Conservation (phyloP, 2,329 filamentous ascomycete species). For the Septoria petroselini region DNA sequence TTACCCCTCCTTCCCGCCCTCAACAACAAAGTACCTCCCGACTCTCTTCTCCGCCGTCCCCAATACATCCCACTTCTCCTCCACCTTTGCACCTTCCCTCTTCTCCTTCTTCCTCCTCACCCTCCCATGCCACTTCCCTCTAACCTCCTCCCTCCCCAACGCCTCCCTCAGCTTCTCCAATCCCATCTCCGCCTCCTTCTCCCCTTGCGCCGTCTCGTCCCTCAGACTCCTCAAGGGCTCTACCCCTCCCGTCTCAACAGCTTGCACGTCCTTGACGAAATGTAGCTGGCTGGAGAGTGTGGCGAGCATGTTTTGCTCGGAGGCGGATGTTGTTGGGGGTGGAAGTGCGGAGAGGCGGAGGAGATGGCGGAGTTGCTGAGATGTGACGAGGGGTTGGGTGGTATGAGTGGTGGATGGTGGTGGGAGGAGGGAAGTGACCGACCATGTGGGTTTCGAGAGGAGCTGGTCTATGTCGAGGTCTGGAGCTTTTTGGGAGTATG, state of each 20-base stretch:
- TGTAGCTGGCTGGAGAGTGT: slow-evolving; percentile 74
- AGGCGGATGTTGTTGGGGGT: slow-evolving; percentile 57
- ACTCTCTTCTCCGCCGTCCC: slow-evolving; percentile 62
- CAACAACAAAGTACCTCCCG: slow-evolving; percentile 75
- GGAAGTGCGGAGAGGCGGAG: slow-evolving; percentile 87
- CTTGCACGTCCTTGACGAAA: slow-evolving; percentile 84
- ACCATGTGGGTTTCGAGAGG: slow-evolving; percentile 75
- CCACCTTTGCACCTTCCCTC: slow-evolving; percentile 48
- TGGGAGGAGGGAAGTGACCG: slow-evolving; percentile 70
- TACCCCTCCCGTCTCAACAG: slow-evolving; percentile 69
- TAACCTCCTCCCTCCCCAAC: slow-evolving; percentile 58
- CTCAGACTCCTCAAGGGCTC: slow-evolving; percentile 73
- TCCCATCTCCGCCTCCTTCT: slow-evolving; percentile 58
- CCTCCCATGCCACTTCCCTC: slow-evolving; percentile 53
- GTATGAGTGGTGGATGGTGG: slow-evolving; percentile 26
- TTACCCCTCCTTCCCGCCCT: slow-evolving; percentile 51
- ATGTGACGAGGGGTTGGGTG: slow-evolving; percentile 52
- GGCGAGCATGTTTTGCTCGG: slow-evolving; percentile 68
- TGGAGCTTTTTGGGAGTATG: too few relatives aligned
- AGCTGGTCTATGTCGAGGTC: slow-evolving; percentile 38
- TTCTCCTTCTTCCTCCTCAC: slow-evolving; percentile 51
- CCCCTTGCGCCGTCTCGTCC: slow-evolving; percentile 66
- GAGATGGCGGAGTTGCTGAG: slow-evolving; percentile 73
- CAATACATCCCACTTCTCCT: slow-evolving; percentile 69
- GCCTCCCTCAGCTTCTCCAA: slow-evolving; percentile 56